These are phyloP conservation scores for Yamadazyma akitaensis DNA, from an alignment of 805 yeast genomes.

Conservation along the genomic window DNA sequence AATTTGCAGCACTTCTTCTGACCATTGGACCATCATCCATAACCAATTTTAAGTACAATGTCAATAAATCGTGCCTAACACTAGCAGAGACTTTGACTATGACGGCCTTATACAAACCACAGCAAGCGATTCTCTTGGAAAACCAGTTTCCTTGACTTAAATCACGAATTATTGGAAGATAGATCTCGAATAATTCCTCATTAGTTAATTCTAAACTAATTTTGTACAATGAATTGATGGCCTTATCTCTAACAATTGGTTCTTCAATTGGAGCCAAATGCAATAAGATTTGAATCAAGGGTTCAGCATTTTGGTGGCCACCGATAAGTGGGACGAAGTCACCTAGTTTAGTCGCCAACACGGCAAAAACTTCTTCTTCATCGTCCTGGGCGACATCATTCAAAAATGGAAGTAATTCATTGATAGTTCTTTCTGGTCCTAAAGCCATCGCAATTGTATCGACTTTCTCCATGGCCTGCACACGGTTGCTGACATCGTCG, in stretches of 20 bases:
- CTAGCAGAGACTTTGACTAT: conserved; percentile 54
- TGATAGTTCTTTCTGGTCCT: conserved; percentile 89
- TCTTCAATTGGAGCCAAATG: conserved; percentile 90
- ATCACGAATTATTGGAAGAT: conserved; percentile 72
- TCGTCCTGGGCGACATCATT: conserved; percentile 92
- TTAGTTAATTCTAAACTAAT: conserved; percentile 61
- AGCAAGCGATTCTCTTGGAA: conserved; percentile 83
- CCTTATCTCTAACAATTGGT: conserved; percentile 92
- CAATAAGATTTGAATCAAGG: conserved; percentile 62
- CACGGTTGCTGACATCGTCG: conserved; percentile 91
- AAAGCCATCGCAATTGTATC: conserved; percentile 93
- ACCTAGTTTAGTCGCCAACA: conserved; percentile 86
- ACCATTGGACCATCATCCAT: conserved; percentile 98
- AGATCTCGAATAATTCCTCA: conserved; percentile 61
- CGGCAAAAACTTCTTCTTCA: conserved; percentile 96
- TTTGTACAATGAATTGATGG: conserved; percentile 77
- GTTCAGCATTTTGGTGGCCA: conserved; percentile 58
- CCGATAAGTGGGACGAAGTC: conserved; percentile 87
- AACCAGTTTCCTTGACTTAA: conserved; percentile 93
- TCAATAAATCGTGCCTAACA: conserved; percentile 59
- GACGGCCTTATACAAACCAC: conserved; percentile 79
- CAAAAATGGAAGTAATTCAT: conserved; percentile 85
- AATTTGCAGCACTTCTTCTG: conserved; percentile 86
- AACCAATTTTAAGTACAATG: conserved; percentile 65
- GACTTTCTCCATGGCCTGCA: conserved; percentile 89